Percentiles rank a stretch among this genome's conserved stretches.
These are phyloP conservation scores for Saccharomycopsis synnaedendra DNA, from an alignment of 805 yeast genomes.

Conservation along the genomic window DNA sequence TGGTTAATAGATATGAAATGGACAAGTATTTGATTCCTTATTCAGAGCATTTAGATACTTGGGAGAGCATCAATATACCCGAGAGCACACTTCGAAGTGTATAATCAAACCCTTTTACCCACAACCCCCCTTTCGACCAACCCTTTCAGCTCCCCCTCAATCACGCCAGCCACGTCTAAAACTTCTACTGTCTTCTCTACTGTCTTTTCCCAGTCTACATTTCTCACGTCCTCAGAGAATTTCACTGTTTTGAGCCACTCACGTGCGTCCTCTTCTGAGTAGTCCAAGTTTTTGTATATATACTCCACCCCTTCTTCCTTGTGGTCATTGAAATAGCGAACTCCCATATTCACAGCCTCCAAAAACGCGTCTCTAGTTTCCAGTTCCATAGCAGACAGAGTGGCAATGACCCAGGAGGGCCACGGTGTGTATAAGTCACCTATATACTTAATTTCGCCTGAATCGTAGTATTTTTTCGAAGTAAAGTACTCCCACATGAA, in stretches of 20 bases:
- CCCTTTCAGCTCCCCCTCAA: too few species aligned
- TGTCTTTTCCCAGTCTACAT: slow-evolving; percentile 37
- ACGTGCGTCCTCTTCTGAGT: slow-evolving; percentile 62
- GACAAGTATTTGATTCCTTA: too few species aligned
- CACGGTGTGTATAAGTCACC: slow-evolving; percentile 93
- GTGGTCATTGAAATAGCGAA: slow-evolving; percentile 49
- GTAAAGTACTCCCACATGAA: slow-evolving; percentile 97
- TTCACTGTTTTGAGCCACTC: slow-evolving; percentile 75
- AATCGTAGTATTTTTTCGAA: slow-evolving; percentile 73
- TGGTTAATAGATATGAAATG: too few species aligned
- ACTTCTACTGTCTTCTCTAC: neutral
- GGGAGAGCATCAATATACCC: too few species aligned
- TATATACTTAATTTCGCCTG: slow-evolving; percentile 64
- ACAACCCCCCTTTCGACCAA: too few species aligned
- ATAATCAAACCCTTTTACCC: too few species aligned
- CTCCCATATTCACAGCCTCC: slow-evolving; percentile 51
- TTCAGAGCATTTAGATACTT: too few species aligned
- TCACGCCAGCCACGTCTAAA: too few species aligned
- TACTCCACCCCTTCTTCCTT: slow-evolving; percentile 53
- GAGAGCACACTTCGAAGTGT: too few species aligned
- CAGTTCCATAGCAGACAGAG: slow-evolving; percentile 27
- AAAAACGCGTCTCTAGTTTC: slow-evolving; percentile 30
- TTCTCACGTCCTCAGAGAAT: slow-evolving; percentile 38
- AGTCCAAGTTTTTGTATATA: slow-evolving; percentile 62
- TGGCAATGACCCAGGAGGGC: slow-evolving; percentile 87